Base-by-base conservation (phyloP, 2,329 filamentous ascomycete genomes). In the Pyrenophora tritici-repentis region DNA sequence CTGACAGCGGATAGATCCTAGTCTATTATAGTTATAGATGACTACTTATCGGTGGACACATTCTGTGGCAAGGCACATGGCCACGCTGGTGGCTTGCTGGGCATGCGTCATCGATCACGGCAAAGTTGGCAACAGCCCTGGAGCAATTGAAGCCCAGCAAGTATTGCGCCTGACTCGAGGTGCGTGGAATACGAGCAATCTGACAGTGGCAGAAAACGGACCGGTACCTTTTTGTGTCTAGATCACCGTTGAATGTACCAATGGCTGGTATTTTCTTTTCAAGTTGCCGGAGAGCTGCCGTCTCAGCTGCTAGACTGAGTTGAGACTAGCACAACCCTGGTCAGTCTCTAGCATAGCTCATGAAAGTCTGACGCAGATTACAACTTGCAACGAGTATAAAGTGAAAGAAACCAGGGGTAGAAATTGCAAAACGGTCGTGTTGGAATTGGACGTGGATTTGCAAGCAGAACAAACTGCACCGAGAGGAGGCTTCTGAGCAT, bases 41-140 rank as follows among this genome's bases (percentile, higher is more conserved):
- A 50, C n/a, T 47, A 38, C 36, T 52, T 55, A 55, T 50, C 49
- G 46, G 22, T 47, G 3, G 42, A 42, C 44, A 48, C 40, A 53
- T 51, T 47, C 41, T 46, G 59, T 57, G 63, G 58, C 58, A 42
- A 61, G 52, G 55, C 56, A 59, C 62, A 62, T 61, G 56, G 35
- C 40, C 46, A 48, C 51, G 56, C 62, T 24, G 16, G 42, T 37
- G 16, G 38, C 24, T 39, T 47, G 43, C 48, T 70, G 60, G 65
- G 66, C 66, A 56, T 70, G 65, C 66, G 66, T 70, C 66, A 70
- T 68, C 35, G 55, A 59, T 47, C 34, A 41, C 39, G 49, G 42
- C 36, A 65, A 67, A 67, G 65, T 66, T 68, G 66, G 66, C 60
- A 65, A 56, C 26, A 29, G 26, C 26, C 26, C 26, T 29, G 26